Evolutionary conservation across 2,329 filamentous ascomycete species (phyloP).

Genomic region (Tolypocladium amazonense): DNA sequence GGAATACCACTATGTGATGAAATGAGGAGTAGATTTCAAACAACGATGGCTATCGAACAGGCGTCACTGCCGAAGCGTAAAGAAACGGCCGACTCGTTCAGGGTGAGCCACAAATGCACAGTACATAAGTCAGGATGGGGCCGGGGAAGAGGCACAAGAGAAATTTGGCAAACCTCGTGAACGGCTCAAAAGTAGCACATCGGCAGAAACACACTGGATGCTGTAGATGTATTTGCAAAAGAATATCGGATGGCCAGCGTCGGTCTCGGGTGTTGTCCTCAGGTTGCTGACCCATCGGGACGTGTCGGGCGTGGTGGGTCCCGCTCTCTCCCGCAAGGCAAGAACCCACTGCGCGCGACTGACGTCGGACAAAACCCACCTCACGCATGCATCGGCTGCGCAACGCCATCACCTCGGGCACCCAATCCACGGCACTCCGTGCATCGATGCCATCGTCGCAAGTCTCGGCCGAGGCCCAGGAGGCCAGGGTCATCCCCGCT

Average conservation of each 20-base stretch:
- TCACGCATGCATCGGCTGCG: not conserved
- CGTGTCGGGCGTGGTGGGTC: not conserved
- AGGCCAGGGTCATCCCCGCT: not conserved
- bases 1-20: not conserved
- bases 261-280: not conserved
- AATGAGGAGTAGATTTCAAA: no score
- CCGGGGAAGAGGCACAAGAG: no score
- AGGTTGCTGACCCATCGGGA: not conserved
- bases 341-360: not conserved
- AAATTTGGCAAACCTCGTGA: no score
- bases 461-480: not conserved
- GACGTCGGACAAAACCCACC: conserved; percentile 3
- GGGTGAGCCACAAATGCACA: no score
- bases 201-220: no score
- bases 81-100: not conserved
- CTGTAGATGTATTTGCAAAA: no score
- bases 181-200: no score
- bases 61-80: no score
- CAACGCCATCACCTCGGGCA: not conserved
- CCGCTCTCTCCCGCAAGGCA: no score
- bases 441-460: not conserved
- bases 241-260: not conserved
- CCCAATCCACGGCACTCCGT: not conserved
- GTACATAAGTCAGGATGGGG: no score
- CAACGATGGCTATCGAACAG: no score